Conservation (phyloP, 345 rosid genomes). For the Barbarea vulgaris region DNA sequence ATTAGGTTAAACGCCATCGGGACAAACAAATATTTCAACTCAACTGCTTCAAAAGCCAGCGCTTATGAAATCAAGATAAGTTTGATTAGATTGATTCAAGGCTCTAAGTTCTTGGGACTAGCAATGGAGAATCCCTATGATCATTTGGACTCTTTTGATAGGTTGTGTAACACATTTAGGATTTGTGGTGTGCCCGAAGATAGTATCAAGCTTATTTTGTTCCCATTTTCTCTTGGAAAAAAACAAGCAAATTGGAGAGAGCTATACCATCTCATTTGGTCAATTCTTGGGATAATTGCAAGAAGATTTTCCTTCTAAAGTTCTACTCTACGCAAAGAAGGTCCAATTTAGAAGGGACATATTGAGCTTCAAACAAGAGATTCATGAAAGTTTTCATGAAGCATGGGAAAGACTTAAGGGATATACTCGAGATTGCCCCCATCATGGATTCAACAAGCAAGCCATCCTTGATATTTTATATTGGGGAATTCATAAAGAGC, state of each 20-base stretch:
- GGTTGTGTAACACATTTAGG: background rate
- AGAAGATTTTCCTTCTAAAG: background rate
- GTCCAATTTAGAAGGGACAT: background rate
- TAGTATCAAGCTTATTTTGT: too few species aligned
- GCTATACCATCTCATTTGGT: background rate
- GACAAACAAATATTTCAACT: too few species aligned
- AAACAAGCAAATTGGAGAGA: too few species aligned
- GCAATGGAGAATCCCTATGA: background rate
- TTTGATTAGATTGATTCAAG: background rate
- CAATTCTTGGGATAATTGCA: background rate
- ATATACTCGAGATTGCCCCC: too few species aligned
- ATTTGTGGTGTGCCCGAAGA: background rate
- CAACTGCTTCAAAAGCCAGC: background rate
- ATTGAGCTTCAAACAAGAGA: background rate
- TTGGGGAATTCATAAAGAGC: too few species aligned
- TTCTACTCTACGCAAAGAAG: background rate
- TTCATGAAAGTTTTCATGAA: background rate
- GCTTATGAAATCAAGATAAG: background rate
- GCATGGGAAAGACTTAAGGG: background rate
- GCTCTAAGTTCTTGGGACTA: too few species aligned
- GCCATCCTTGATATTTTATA: too few species aligned
- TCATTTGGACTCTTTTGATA: background rate
- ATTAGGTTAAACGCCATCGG: too few species aligned
- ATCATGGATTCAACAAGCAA: too few species aligned
- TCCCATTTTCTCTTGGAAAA: too few species aligned